These are phyloP conservation scores for Chaetomidium leptoderma DNA, from an alignment of 495 filamentous ascomycete genomes.

Conservation along the genomic window DNA sequence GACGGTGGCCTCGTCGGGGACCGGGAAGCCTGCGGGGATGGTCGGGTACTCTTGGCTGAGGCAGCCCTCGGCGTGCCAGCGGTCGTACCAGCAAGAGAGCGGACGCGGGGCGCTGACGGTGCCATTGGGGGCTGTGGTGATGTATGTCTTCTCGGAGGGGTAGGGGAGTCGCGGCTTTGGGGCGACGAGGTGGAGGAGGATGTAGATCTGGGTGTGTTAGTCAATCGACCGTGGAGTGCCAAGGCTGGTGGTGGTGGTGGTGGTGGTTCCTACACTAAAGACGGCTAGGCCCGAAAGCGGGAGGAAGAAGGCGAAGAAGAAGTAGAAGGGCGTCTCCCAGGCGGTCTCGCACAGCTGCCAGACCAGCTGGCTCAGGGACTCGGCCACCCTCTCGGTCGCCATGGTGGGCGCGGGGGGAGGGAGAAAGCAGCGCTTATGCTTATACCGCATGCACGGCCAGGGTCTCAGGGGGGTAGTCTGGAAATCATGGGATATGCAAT, in stretches of 20 bases:
- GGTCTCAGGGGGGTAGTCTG: neutral
- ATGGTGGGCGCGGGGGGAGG: conserved; percentile 1
- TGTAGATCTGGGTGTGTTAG: conserved; percentile 49
- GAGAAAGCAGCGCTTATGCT: neutral
- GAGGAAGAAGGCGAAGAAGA: conserved; percentile 28
- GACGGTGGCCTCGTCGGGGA: conserved; percentile 38
- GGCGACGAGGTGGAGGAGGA: conserved; percentile 66
- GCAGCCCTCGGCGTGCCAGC: conserved; percentile 53
- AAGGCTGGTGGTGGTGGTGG: too few relatives aligned
- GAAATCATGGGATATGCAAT: neutral
- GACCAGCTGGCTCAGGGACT: conserved; percentile 25
- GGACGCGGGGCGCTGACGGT: conserved; percentile 52
- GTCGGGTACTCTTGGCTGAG: conserved; percentile 36
- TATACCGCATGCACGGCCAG: neutral
- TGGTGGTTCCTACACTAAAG: conserved; percentile 29
- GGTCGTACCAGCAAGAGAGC: conserved; percentile 82
- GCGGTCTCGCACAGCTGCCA: conserved; percentile 26
- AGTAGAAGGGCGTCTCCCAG: conserved; percentile 30
- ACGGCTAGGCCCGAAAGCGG: conserved; percentile 28
- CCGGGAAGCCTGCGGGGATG: conserved; percentile 29
- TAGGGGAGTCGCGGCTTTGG: conserved; percentile 71
- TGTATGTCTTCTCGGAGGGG: conserved; percentile 81
- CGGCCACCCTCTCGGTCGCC: conserved; percentile 13
- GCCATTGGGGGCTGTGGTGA: conserved; percentile 65
- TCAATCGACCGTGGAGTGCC: neutral